Percentiles rank a stretch among this genome's conserved stretches.
Conservation (phyloP, 257 asterid species). For the Solanum microdontum region DNA sequence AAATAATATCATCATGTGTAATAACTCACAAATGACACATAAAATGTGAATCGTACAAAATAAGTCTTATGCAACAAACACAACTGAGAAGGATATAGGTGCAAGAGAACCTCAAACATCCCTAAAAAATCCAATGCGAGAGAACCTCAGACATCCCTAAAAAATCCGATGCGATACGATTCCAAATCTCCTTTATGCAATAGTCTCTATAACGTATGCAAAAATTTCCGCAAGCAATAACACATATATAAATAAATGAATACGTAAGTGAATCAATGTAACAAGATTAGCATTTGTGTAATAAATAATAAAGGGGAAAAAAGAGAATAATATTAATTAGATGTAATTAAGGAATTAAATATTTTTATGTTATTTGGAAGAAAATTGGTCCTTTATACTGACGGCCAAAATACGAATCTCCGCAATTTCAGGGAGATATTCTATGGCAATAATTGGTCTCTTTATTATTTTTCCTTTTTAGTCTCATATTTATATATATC, state of each 20-base stretch:
- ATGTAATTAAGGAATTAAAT: not conserved
- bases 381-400: not conserved
- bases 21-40: not conserved
- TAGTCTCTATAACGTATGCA: not conserved
- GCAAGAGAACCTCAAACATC: no score
- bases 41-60: no score
- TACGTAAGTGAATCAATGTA: not conserved
- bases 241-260: not conserved
- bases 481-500: not conserved
- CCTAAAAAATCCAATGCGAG: accelerated
- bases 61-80: not conserved
- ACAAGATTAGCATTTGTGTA: not conserved
- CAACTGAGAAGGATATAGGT: accelerated
- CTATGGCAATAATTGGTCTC: not conserved
- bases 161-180: accelerated
- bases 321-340: not conserved
- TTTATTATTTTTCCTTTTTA: not conserved
- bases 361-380: not conserved
- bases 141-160: not conserved
- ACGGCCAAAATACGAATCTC: not conserved
- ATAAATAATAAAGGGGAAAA: not conserved
- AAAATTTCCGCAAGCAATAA: not conserved
- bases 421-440: not conserved
- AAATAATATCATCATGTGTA: not conserved
- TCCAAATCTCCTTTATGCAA: not conserved